Base-by-base conservation (phyloP, 139 green algal species). In the Zygnema cylindricum region DNA sequence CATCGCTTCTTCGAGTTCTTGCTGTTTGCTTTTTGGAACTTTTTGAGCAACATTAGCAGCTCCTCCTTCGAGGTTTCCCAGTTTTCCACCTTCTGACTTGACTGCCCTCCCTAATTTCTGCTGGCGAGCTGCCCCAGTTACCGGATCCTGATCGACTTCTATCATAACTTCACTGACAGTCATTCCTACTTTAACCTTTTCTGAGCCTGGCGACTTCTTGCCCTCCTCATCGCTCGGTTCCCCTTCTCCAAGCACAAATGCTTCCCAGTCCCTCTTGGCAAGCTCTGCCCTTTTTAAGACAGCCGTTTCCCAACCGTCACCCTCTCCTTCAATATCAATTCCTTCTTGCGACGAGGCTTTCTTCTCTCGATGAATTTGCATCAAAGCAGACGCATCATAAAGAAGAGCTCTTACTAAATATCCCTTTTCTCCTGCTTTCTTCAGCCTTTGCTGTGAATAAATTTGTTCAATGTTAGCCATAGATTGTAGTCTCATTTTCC, bases 1-100 rank as follows among this genome's bases (percentile, higher is more conserved):
- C n/a, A 88, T 43, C 69, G 81, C 69, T 43, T 82, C 69, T 76
- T 88, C 69, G 33, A 88, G 69, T 35, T 84, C 69, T 49, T 54
- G 38, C 1, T 82, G 69, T 35, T 23, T 82, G 57, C 1, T 49
- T 32, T 63, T 63, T 63, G 7, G 49, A 63, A 16, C 49, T 63
- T 63, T 63, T 16, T 7, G 7, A 63, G 16, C 49, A 63, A 63
- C 49, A 16, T 63, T 7, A 7, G 7, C 7, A 16, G 7, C 49
- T 16, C 16, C 49, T 63, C 49, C 49, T 16, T 25, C 49, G 16
- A 16, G 16, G 16, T 16, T 63, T 16, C 49, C 7, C 16, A 63
- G 49, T 16, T 63, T 63, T 63, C 49, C 49, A 63, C 16, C 49
- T 16, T 63, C 49, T 16, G 49, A 25, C 7, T 16, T 43, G 57